Evolutionary conservation across 192 early-diverging fungal species (phyloP).

Genomic region (Backusella luteola): DNA sequence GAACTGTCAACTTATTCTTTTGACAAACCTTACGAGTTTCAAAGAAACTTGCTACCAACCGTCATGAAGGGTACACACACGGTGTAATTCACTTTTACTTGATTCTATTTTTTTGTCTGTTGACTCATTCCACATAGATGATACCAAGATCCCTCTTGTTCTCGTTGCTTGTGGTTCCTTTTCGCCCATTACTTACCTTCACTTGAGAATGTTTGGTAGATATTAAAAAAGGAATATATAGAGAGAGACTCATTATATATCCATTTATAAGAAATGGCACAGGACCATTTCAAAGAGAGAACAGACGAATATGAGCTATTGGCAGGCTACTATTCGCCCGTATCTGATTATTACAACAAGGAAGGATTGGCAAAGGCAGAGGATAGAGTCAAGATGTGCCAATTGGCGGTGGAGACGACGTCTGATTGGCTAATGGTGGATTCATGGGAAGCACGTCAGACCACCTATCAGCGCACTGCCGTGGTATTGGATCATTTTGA

Average conservation of each 20-base stretch:
- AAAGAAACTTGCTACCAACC: conserved; percentile 3
- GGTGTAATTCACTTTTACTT: not conserved
- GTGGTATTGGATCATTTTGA: conserved; percentile 96
- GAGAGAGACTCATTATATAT: not conserved
- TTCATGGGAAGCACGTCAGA: conserved; percentile 88
- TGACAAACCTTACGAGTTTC: conserved; percentile 19
- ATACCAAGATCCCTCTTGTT: conserved; percentile 77
- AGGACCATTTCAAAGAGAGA: conserved; percentile 78
- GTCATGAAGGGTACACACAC: conserved; percentile 17
- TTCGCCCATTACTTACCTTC: conserved; percentile 96
- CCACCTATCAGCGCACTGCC: conserved; percentile 81
- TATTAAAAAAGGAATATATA: not conserved
- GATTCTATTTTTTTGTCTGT: not conserved
- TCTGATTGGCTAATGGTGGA: conserved; percentile 96
- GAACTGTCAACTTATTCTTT: conserved; percentile 11
- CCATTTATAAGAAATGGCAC: conserved; percentile 78
- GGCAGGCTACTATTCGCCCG: conserved; percentile 97
- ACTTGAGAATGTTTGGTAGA: conserved; percentile 98
- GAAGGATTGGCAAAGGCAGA: conserved; percentile 83
- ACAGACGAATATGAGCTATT: conserved; percentile 79
- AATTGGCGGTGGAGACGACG: conserved; percentile 77
- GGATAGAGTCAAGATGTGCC: conserved; percentile 94
- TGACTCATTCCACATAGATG: conserved; percentile 37
- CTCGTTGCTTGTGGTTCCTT: conserved; percentile 97
- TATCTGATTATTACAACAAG: conserved; percentile 92